Evolutionary conservation across 768 basidiomycete genomes (phyloP), one percentile per base, ranked within the genome.

Genomic region (Chlorophyllum brunneum): DNA sequence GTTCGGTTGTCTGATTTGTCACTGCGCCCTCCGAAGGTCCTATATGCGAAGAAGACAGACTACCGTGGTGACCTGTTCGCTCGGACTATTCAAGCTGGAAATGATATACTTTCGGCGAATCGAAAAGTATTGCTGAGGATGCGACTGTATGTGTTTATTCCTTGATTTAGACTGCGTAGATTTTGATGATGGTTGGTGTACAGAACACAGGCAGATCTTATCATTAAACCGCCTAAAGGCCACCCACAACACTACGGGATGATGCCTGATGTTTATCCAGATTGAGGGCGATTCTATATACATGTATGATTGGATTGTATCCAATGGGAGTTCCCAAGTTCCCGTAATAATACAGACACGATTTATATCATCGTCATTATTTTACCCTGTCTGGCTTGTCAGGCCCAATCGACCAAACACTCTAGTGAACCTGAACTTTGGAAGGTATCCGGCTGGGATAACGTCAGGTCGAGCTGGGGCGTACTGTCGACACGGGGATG

Each of bases 91-190:
- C 80, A 85, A 65, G 77, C 82, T 0, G 92, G 88, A 2, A 70
- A 72, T 24, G 82, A 86, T 16, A 89, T 90, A 51, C 82, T 87
- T 61, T 71, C 78, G 9, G 75, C 83, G 30, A 92, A 92, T 57
- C 72, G 84, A 55, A 92, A 91, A 65, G 69, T 93, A 16, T 67
- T 93, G n/a, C 67, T 93, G 48, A 77, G 92, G 22, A 88, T 95
- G 85, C 76, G 81, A 57, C 65, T 95, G 92, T 94, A 58, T 63
- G 89, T 73, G 34, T n/a, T 30, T 15, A 29, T 45, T 36, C 48
- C 16, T 11, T 26, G 3, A 27, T 53, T 23, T 27, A n/a, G n/a
- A n/a, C n/a, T n/a, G n/a, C n/a, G n/a, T n/a, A n/a, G n/a, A n/a
- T n/a, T n/a, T n/a, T n/a, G n/a, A n/a, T n/a, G n/a, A n/a, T n/a